A percentile compares a stretch with the other conserved stretches of the same genome.
Conservation (phyloP, 1,139 yeast species). For the Wickerhamomyces sp. region DNA sequence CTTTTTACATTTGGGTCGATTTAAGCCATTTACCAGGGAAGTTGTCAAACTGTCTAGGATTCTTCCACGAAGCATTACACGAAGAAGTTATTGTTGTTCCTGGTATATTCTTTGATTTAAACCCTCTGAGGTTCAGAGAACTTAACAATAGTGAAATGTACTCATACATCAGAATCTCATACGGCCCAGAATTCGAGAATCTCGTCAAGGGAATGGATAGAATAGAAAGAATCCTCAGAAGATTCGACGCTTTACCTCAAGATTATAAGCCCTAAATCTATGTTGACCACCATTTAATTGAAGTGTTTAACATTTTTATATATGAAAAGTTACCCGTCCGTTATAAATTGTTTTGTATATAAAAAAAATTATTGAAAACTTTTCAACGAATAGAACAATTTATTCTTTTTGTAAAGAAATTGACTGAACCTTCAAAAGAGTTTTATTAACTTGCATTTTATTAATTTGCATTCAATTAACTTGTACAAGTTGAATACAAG, state of each 20-base stretch:
- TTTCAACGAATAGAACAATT: neutral
- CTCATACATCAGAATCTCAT: slow-evolving; percentile 57
- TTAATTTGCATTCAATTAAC: too few species aligned
- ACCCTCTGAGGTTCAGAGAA: slow-evolving; percentile 59
- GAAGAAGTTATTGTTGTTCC: slow-evolving; percentile 64
- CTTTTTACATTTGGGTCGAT: slow-evolving; percentile 64
- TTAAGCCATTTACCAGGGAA: slow-evolving; percentile 56
- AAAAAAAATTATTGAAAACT: too few species aligned
- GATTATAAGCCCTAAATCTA: slow-evolving; percentile 1
- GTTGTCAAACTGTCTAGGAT: slow-evolving; percentile 57
- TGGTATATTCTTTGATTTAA: slow-evolving; percentile 62
- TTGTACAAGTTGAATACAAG: too few species aligned
- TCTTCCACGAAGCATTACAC: slow-evolving; percentile 65
- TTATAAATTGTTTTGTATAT: too few species aligned
- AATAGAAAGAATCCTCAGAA: slow-evolving; percentile 50
- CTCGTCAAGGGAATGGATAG: slow-evolving; percentile 65
- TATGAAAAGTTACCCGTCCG: too few species aligned
- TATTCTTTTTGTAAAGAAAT: neutral
- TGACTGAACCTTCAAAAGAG: neutral
- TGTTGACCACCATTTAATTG: too few species aligned
- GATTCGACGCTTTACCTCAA: slow-evolving; percentile 32
- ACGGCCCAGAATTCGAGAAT: slow-evolving; percentile 57
- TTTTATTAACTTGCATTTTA: too few species aligned
- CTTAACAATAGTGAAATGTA: slow-evolving; percentile 63
- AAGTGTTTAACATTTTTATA: too few species aligned